phyloP scores from a whole-genome alignment of 192 early-diverging fungal genomes.

The Umbelopsis sp. region DNA sequence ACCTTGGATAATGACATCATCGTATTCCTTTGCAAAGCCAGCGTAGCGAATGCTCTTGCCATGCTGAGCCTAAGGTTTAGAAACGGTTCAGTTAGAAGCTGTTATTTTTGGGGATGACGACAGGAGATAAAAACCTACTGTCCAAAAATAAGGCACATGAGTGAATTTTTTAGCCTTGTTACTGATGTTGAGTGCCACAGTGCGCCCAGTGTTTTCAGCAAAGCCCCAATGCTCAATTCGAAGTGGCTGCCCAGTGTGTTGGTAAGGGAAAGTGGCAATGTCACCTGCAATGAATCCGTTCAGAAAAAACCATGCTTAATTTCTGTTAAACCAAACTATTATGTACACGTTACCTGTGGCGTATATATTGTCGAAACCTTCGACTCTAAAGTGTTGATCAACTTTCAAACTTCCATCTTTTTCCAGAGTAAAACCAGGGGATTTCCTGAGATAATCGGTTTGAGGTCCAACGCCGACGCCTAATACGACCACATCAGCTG shows the following conservation, averaged over 20 bases:
- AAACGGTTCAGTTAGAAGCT: not conserved
- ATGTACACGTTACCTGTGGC: slow-evolving; percentile 41
- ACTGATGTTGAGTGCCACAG: slow-evolving; percentile 33
- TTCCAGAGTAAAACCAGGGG: slow-evolving; percentile 40
- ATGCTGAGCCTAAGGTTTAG: slow-evolving; percentile 36
- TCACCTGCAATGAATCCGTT: slow-evolving; percentile 41
- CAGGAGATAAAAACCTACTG: slow-evolving; percentile 21
- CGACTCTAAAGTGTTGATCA: slow-evolving; percentile 41
- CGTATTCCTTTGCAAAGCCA: slow-evolving; percentile 54
- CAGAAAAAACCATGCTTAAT: too few relatives aligned
- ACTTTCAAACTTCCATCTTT: slow-evolving; percentile 52
- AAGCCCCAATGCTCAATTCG: slow-evolving; percentile 63
- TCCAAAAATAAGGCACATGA: slow-evolving; percentile 62
- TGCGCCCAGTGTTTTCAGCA: slow-evolving; percentile 43
- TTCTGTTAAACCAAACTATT: too few relatives aligned
- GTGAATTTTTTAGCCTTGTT: slow-evolving; percentile 38
- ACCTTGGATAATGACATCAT: slow-evolving; percentile 52
- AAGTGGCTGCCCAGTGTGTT: slow-evolving; percentile 41
- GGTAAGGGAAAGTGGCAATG: slow-evolving; percentile 54
- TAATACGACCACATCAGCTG: slow-evolving; percentile 56
- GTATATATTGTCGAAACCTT: slow-evolving; percentile 44
- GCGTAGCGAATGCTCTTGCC: slow-evolving; percentile 57
- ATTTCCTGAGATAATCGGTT: slow-evolving; percentile 48
- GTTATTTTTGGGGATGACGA: not conserved
- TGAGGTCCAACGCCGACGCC: slow-evolving; percentile 53